Evolutionary conservation across 345 rosid genomes (phyloP).

Genomic region (Noccaea bulbosa): DNA sequence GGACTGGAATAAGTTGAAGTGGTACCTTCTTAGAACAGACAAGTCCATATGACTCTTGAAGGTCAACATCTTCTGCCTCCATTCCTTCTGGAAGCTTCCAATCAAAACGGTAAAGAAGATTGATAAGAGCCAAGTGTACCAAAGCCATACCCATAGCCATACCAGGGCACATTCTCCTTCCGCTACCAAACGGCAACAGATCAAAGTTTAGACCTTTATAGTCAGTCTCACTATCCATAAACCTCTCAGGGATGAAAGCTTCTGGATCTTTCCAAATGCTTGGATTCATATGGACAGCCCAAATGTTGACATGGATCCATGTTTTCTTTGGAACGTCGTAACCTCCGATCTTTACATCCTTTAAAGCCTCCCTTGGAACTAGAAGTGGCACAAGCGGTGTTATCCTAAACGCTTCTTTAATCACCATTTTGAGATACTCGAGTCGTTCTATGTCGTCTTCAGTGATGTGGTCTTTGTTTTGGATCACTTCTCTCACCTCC

Average conservation of each 20-base stretch:
- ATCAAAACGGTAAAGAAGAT: constrained; percentile 48
- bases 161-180: constrained; percentile 71
- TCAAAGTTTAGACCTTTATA: constrained; percentile 56
- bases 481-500: constrained; percentile 32
- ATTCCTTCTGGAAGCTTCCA: constrained; percentile 58
- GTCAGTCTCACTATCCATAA: constrained; percentile 44
- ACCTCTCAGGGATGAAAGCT: constrained; percentile 34
- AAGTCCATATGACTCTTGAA: constrained; percentile 55
- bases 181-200: constrained; percentile 60
- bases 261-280: constrained; percentile 35
- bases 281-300: constrained; percentile 50
- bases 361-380: constrained; percentile 35
- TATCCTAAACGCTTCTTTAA: constrained; percentile 28
- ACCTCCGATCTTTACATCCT: constrained; percentile 19
- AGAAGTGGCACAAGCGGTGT: constrained; percentile 23
- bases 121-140: constrained; percentile 54
- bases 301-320: constrained; percentile 37
- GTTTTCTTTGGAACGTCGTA: constrained; percentile 35
- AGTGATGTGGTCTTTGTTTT: constrained; percentile 25
- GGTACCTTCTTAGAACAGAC: constrained; percentile 53
- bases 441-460: constrained; percentile 34
- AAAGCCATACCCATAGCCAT: constrained; percentile 42
- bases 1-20: constrained; percentile 39
- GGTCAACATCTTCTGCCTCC: constrained; percentile 46
- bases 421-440: neutral